Percentiles rank a stretch among this genome's conserved stretches.
phyloP scores from a whole-genome alignment of 139 green algal species.

The Chlorella ohadii region DNA sequence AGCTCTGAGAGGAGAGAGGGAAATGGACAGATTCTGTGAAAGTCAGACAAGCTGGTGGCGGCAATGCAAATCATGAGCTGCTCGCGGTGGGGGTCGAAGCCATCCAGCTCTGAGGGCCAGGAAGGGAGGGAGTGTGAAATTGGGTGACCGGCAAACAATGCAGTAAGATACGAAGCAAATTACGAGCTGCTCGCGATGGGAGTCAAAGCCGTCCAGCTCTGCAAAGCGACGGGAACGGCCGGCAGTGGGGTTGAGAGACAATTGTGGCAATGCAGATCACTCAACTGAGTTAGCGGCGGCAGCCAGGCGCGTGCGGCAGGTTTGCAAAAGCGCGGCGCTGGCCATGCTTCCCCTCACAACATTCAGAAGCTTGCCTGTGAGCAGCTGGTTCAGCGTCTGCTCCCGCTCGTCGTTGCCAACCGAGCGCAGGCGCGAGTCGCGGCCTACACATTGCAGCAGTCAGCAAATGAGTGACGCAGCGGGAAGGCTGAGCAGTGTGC shows the following conservation, averaged over 20 bases:
- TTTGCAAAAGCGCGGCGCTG: too few relatives aligned
- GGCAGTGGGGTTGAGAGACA: too few relatives aligned
- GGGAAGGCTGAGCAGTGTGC: too few relatives aligned
- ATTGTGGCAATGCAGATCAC: too few relatives aligned
- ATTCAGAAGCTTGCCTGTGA: constrained; percentile 64
- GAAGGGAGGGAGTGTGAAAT: background rate
- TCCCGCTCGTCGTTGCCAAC: constrained; percentile 90
- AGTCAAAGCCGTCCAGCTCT: constrained; percentile 87
- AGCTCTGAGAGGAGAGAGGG: constrained; percentile 61
- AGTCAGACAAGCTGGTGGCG: too few relatives aligned
- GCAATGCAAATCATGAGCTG: constrained; percentile 86
- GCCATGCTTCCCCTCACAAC: too few relatives aligned
- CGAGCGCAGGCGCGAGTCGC: constrained; percentile 75
- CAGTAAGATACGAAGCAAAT: constrained; percentile 91
- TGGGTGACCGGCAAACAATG: too few relatives aligned
- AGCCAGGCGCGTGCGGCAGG: too few relatives aligned
- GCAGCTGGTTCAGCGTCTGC: constrained; percentile 94
- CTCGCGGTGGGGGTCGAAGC: constrained; percentile 70
- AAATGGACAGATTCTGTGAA: too few relatives aligned
- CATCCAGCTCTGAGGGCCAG: constrained; percentile 81
- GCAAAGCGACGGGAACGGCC: too few relatives aligned
- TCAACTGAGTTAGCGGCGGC: too few relatives aligned
- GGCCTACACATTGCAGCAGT: constrained; percentile 39
- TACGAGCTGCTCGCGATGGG: constrained; percentile 56
- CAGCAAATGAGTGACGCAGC: too few relatives aligned